Evolutionary conservation across 306 rosid genomes (phyloP), one percentile per base, ranked within the genome.

Genomic region (Glycine soja): DNA sequence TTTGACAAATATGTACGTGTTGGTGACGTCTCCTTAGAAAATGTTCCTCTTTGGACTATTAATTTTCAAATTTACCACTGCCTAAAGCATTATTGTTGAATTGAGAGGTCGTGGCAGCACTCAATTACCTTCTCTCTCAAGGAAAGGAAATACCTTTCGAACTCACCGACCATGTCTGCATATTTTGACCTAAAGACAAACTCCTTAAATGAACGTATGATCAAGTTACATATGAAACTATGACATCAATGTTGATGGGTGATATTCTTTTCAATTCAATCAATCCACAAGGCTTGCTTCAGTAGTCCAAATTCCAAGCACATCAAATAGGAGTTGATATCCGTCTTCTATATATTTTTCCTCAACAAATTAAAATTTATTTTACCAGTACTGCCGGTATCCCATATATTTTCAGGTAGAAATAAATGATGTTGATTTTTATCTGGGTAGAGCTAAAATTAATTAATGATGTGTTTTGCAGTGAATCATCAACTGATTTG

Each of bases 141-240:
- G 71, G 77, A 70, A 85, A 52, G 66, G 75, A 82, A 51, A 82
- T 61, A 10, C 46, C 56, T 51, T 34, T 85, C 24, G 46, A 70
- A 70, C 18, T 76, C 47, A 70, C 79, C 70, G 71, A 76, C 82
- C 85, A 34, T 75, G 36, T 77, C 14, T 75, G 12, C 56, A n/a
- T 75, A 9, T 66, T 75, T 82, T 76, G 74, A 76, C 78, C 15
- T 40, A 9, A 76, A 76, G 64, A 69, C 76, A 78, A 78, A 14
- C 24, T 36, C 65, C 76, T 73, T 78, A 63, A 82, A 71, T 77
- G 61, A 62, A 54, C 13, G 5, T 45, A 15, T 46, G 64, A 81
- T 40, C 13, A 40, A 42, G 5, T 18, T 51, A 51, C 64, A 12
- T 38, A 72, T 64, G 40, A 69, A 48, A 72, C 56, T 12, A 67